Evolutionary conservation across 768 basidiomycete species (phyloP).

Genomic region (Tubosaeta brunneosetosa): DNA sequence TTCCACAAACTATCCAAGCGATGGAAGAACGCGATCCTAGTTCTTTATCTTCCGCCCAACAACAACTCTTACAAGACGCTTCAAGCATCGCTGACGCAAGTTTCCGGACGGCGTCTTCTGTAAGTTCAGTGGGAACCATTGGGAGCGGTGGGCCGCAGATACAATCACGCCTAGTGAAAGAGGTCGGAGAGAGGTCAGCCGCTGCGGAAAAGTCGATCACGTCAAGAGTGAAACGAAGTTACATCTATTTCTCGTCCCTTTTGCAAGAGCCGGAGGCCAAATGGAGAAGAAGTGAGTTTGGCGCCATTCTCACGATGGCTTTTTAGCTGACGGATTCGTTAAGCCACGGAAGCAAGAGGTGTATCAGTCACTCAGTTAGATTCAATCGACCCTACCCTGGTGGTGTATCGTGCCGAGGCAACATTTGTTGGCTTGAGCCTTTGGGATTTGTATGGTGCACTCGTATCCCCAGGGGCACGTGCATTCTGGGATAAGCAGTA

Average conservation of each 20-base stretch:
- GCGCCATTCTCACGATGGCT: background rate
- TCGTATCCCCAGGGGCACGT: conserved; percentile 81
- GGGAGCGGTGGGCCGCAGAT: conserved; percentile 30
- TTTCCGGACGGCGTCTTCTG: conserved; percentile 61
- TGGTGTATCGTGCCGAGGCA: conserved; percentile 94
- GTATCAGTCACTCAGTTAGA: conserved; percentile 94
- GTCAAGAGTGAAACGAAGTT: conserved; percentile 83
- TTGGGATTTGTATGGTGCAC: conserved; percentile 90
- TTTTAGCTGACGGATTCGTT: conserved; percentile 6
- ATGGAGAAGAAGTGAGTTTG: conserved; percentile 77
- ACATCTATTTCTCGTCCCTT: conserved; percentile 96
- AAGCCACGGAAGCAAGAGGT: conserved; percentile 80
- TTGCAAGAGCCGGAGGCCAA: conserved; percentile 98
- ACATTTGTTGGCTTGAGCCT: conserved; percentile 94
- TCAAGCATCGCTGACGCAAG: conserved; percentile 65
- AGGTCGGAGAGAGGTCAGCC: conserved; percentile 44
- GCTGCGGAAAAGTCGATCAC: conserved; percentile 80
- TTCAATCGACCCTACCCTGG: conserved; percentile 93
- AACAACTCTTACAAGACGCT: conserved; percentile 63
- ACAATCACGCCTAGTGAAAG: conserved; percentile 33
- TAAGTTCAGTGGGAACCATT: conserved; percentile 45
- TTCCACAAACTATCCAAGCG: conserved; percentile 62
- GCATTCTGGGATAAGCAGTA: conserved; percentile 86
- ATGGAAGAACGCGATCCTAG: conserved; percentile 65
- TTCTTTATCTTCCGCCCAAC: conserved; percentile 37